Evolutionary conservation across 441 rosid species (phyloP).

Genomic region (Erysimum pusillum): DNA sequence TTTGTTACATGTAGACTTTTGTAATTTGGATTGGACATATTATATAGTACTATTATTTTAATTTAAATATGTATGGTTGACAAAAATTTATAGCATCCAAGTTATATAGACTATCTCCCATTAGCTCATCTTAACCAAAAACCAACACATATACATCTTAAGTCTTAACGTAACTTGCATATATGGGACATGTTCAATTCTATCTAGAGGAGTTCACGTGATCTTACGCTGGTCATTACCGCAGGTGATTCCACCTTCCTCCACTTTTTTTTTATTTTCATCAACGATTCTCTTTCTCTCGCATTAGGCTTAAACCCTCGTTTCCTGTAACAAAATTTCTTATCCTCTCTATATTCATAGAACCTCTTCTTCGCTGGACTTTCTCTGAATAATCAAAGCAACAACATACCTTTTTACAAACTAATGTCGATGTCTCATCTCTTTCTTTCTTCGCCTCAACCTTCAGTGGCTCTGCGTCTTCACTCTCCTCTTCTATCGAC

Average conservation of each 20-base stretch:
- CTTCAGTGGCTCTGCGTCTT: slow-evolving; percentile 32
- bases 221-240: slow-evolving; percentile 15
- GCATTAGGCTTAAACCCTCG: background rate
- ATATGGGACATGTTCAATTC: background rate
- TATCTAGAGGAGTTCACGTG: background rate
- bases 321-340: background rate
- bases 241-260: slow-evolving; percentile 10
- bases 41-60: no score
- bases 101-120: no score
- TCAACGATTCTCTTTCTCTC: background rate
- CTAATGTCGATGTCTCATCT: slow-evolving; percentile 42
- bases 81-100: no score
- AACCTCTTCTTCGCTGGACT: slow-evolving; percentile 19
- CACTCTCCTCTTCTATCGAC: slow-evolving; percentile 29
- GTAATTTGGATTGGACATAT: no score
- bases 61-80: no score
- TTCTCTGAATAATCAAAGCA: slow-evolving; percentile 17
- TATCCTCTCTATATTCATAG: slow-evolving; percentile 27
- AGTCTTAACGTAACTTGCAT: no score
- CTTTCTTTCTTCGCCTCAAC: slow-evolving; percentile 38
- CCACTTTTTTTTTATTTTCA: background rate
- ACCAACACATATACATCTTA: no score
- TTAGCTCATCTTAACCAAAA: no score
- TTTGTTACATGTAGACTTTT: no score
- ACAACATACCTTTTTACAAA: background rate